Evolutionary conservation across 2,329 filamentous ascomycete genomes (phyloP), one percentile per base, ranked within the genome.

Genomic region (Cadophora sp.): DNA sequence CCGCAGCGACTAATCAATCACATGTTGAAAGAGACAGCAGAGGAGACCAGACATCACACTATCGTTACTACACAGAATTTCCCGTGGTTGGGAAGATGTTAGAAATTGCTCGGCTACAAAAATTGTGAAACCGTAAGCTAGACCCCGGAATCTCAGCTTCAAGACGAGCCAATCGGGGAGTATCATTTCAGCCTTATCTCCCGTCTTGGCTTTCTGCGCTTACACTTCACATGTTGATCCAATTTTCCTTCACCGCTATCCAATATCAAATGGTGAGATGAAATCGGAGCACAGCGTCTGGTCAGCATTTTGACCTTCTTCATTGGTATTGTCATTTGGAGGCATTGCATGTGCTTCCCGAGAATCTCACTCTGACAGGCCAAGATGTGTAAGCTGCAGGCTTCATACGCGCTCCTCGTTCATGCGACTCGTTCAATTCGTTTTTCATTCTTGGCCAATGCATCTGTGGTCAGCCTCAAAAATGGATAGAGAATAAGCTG

Each of bases 131-230:
- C 14, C 11, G 24, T 22, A 61, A 61, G 59, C 59, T 24, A 61
- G 59, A 61, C 40, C 37, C 26, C 37, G 7, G 59, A 48, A 46
- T 48, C 26, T 61, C 59, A 46, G 59, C 59, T 61, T 12, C 31
- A 24, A 19, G 4, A 59, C 27, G 26, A 31, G 16, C 51, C 27
- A 55, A 55, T 55, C 27, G 27, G 51, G 27, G 2, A 31, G 5
- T 19, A 55, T 55, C 5, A 19, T 31, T 31, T 16, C 51, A 55
- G 51, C 51, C 51, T 55, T 55, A 27, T 31, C 19, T 19, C 27
- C 26, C 14, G 26, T 55, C 51, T 55, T 55, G 51, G 51, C 51
- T 31, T 26, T 6, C 26, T 19, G 14, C 50, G 12, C 51, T 19
- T 19, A 19, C 50, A 19, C 14, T 22, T 48, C n/a, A 22, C 19